Evolutionary conservation across 345 rosid genomes (phyloP).

Genomic region (Boechera divaricarpa): DNA sequence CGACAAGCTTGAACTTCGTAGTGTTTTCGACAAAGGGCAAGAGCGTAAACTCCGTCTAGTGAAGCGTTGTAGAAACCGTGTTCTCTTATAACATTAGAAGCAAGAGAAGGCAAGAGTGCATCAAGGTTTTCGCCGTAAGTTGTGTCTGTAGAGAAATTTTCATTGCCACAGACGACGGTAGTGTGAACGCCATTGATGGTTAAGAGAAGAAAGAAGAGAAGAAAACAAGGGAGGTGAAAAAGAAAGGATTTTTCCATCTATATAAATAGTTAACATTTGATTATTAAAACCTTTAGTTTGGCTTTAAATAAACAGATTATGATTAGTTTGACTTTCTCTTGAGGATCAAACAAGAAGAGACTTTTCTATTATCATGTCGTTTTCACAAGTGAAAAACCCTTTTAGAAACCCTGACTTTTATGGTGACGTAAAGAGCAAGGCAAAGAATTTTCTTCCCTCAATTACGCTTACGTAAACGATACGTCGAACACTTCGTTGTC

Average conservation of each 20-base stretch:
- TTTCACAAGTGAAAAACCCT: conserved; percentile 19
- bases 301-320: conserved; percentile 44
- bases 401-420: conserved; percentile 36
- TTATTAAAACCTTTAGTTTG: conserved; percentile 55
- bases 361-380: conserved; percentile 15
- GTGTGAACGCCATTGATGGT: conserved; percentile 42
- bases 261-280: neutral
- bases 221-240: conserved; percentile 9
- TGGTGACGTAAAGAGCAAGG: conserved; percentile 17
- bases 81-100: conserved; percentile 34
- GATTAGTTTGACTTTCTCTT: neutral
- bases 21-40: conserved; percentile 52
- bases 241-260: conserved; percentile 19
- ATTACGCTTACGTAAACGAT: neutral
- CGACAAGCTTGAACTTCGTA: conserved; percentile 40
- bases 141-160: conserved; percentile 44
- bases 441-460: conserved; percentile 11
- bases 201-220: conserved; percentile 1
- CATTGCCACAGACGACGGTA: conserved; percentile 30
- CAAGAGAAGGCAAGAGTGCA: conserved; percentile 43
- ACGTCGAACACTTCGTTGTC: conserved; percentile 7
- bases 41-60: conserved; percentile 48
- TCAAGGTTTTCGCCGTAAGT: conserved; percentile 37
- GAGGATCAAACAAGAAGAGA: conserved; percentile 8
- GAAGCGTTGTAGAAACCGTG: conserved; percentile 48